These are phyloP conservation scores for Fusarium sp. DNA, from an alignment of 2,329 filamentous ascomycete genomes.

Conservation along the genomic window DNA sequence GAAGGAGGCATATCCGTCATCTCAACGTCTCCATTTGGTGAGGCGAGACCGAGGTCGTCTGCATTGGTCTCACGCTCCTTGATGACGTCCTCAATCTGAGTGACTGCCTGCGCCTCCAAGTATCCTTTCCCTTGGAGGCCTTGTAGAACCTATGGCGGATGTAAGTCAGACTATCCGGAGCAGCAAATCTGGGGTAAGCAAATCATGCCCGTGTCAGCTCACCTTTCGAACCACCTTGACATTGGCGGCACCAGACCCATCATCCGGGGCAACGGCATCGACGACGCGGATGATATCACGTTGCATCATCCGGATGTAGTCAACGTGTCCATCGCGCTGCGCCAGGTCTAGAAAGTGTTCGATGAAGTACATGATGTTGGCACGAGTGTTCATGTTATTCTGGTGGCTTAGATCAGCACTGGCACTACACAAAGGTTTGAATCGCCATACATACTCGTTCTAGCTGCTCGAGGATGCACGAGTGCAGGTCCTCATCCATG, in stretches of 20 bases:
- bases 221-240: conserved; percentile 93
- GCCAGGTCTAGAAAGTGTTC: conserved; percentile 94
- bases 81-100: conserved; percentile 86
- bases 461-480: conserved; percentile 95
- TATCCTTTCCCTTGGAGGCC: conserved; percentile 80
- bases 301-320: conserved; percentile 95
- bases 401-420: conserved; percentile 53
- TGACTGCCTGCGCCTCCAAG: conserved; percentile 80
- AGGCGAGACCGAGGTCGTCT: conserved; percentile 68
- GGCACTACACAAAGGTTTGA: conserved; percentile 1
- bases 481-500: conserved; percentile 97
- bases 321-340: conserved; percentile 79
- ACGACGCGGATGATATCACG: conserved; percentile 93
- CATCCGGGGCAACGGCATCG: conserved; percentile 89
- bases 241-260: conserved; percentile 91
- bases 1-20: conserved; percentile 60
- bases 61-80: conserved; percentile 81
- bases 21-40: conserved; percentile 63
- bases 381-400: conserved; percentile 96
- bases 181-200: neutral
- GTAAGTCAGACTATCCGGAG: conserved; percentile 28
- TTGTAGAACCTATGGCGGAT: conserved; percentile 71
- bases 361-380: conserved; percentile 99
- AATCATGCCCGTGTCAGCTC: conserved; percentile 43
- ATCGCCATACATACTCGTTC: conserved; percentile 73